Evolutionary conservation across 306 rosid species (phyloP).

Genomic region (apple (Malus domestica)): DNA sequence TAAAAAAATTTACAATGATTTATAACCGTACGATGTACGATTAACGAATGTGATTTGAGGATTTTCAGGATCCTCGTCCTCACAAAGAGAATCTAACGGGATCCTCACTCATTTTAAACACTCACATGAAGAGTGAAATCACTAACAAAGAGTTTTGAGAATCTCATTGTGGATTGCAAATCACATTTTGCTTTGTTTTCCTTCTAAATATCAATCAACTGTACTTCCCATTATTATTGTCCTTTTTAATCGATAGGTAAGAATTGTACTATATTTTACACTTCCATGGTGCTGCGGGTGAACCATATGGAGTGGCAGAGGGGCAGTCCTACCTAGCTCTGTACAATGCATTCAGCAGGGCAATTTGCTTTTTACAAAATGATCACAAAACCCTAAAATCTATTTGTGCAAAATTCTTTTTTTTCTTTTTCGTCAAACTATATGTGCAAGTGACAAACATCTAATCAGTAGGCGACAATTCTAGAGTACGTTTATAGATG

Average conservation of each 20-base stretch:
- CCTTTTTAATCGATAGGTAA: neutral
- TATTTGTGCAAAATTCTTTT: no score
- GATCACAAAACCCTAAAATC: neutral
- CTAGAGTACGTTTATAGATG: no score
- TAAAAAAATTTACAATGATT: no score
- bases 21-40: accelerated
- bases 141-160: no score
- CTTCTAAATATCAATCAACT: neutral
- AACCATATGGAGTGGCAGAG: neutral
- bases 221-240: neutral
- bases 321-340: neutral
- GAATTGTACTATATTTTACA: neutral
- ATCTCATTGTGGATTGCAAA: neutral
- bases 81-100: no score
- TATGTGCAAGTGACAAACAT: no score
- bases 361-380: neutral
- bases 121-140: neutral
- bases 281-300: neutral
- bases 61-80: no score
- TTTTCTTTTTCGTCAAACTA: no score
- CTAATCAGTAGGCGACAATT: no score
- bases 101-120: no score
- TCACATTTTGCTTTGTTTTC: neutral
- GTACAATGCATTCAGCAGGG: neutral
- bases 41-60: no score